Evolutionary conservation across 2,329 filamentous ascomycete genomes (phyloP), one percentile per base, ranked within the genome.

Genomic region (Monosporascus sp.): DNA sequence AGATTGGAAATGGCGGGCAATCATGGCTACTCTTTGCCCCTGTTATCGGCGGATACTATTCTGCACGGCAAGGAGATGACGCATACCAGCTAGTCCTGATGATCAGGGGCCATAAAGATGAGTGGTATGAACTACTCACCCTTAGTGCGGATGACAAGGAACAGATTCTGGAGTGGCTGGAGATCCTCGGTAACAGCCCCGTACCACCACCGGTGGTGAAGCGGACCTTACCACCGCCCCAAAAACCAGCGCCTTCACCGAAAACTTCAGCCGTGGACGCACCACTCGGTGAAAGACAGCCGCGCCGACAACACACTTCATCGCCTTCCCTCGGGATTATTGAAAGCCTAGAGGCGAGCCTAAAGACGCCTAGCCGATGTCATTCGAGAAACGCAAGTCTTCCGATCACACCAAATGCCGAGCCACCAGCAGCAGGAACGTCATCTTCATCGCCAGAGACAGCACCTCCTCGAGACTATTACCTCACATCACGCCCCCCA

Each of bases 11-110:
- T 50, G 80, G 81, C 6, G 85, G 87, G 16, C 83, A 85, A 51
- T 76, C 78, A 27, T 97, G 91, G 85, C 80, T 99, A 5, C 79
- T 99, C 0, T 96, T 99, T 64, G 88, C 92, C n/a, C 93, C 94
- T 1, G 79, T 97, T n/a, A 79, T 86, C 19, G 79, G 84, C 58
- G 77, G 80, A 37, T 80, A 83, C 56, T 80, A 96, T 20, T 97
- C 94, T 14, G 90, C 91, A 49, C 85, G 93, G 40, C 84, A 80
- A 55, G 91, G 91, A 14, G 86, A 91, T 38, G 69, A 74, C 38
- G 77, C 81, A 50, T 81, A 84, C 27, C 86, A 95, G 60, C 80
- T 97, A 56, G 80, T 96, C 8, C 75, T 96, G 55, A 97, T 97
- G 92, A 80, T 97, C 52, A 85, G 91, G 54, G 91, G 91, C 41